Conservation (phyloP, 176 grass and related monocot genomes). For the Chrysopogon serrulatus region DNA sequence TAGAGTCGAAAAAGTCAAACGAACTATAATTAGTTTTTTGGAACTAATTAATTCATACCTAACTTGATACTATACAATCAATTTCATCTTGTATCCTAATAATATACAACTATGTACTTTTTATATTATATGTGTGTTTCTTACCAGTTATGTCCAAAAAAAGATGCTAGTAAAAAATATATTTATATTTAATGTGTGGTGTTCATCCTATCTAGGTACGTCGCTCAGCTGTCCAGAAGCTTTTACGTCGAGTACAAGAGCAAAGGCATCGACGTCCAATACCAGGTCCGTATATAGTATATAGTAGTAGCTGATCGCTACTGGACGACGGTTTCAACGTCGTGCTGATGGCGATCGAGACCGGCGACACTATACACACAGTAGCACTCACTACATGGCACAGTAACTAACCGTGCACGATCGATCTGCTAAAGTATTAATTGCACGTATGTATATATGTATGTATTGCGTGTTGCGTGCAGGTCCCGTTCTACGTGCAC, state of each 20-base stretch:
- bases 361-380: not conserved
- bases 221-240: slow-evolving; percentile 39
- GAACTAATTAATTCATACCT: too few relatives aligned
- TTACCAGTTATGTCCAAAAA: too few relatives aligned
- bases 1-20: too few relatives aligned
- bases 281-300: slow-evolving; percentile 48
- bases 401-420: too few relatives aligned
- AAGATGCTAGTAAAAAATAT: not conserved
- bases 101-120: too few relatives aligned
- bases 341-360: not conserved
- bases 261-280: slow-evolving; percentile 58
- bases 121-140: too few relatives aligned
- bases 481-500: slow-evolving; percentile 3
- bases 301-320: too few relatives aligned
- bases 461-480: not conserved
- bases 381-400: not conserved
- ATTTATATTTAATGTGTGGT: not conserved
- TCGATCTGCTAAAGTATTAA: not conserved
- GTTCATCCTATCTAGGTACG: slow-evolving; percentile 24
- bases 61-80: too few relatives aligned
- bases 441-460: too few relatives aligned
- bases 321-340: not conserved
- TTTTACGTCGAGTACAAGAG: slow-evolving; percentile 52
- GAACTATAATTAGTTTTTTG: too few relatives aligned
- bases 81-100: too few relatives aligned